phyloP scores from a whole-genome alignment of 2,329 filamentous ascomycete species.

The Claviceps purpurea region DNA sequence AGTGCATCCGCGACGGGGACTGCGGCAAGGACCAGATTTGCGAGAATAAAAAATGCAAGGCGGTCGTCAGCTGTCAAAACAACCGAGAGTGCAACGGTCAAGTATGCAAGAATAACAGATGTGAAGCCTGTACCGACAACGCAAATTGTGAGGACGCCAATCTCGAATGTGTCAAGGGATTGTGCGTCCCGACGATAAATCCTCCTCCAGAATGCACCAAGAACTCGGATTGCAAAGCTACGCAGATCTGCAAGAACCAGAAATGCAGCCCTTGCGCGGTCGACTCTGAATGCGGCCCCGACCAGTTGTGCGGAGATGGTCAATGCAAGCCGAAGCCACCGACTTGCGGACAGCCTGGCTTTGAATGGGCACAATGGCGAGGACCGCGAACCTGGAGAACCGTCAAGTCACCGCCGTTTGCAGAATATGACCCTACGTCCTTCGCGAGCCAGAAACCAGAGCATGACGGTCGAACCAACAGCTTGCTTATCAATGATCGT shows the following conservation, averaged over 20 bases:
- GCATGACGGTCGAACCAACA: slow-evolving; percentile 6
- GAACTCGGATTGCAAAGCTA: slow-evolving; percentile 6
- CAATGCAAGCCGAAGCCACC: slow-evolving; percentile 6
- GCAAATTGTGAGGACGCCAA: slow-evolving; percentile 1
- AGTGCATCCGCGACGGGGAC: slow-evolving; percentile 2
- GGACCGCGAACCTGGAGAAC: slow-evolving; percentile 5
- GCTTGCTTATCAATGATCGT: slow-evolving; percentile 4
- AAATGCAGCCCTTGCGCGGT: slow-evolving; percentile 6
- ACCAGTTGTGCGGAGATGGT: slow-evolving; percentile 4
- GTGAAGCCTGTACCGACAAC: slow-evolving; percentile 3
- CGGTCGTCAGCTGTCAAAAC: slow-evolving; percentile 2
- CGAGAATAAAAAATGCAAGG: slow-evolving; percentile 2
- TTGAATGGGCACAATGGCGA: slow-evolving; percentile 8
- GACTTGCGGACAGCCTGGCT: slow-evolving; percentile 7
- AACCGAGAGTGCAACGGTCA: slow-evolving; percentile 6
- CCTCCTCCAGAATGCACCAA: slow-evolving; percentile 6
- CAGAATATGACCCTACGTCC: slow-evolving; percentile 5
- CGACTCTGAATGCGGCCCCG: slow-evolving; percentile 3
- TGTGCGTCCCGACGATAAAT: slow-evolving; percentile 2
- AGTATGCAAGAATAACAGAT: slow-evolving; percentile 4
- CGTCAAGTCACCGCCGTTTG: slow-evolving; percentile 7
- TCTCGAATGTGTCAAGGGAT: slow-evolving; percentile 4
- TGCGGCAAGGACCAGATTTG: slow-evolving; percentile 4
- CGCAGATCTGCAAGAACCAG: slow-evolving; percentile 5
- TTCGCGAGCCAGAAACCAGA: slow-evolving; percentile 5